Evolutionary conservation across 345 rosid species (phyloP), one percentile per base, ranked within the genome.

Genomic region (Jatropha curcas): DNA sequence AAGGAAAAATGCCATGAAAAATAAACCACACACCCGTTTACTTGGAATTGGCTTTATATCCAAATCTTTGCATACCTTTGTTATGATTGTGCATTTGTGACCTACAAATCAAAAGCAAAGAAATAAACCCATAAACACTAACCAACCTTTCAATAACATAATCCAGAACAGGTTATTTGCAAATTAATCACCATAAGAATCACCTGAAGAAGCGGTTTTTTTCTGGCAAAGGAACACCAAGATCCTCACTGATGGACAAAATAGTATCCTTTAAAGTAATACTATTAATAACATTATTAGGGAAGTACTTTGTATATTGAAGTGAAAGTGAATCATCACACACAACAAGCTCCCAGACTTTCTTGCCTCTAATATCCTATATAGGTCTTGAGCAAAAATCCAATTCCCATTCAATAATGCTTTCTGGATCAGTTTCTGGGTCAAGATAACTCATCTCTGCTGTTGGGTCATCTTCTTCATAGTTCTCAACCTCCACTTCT

Each of bases 351-450:
- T 94, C 98, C 97, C 98, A 94, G 58, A 89, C 68, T 82, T 90
- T 94, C 81, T 94, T 94, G 68, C 98, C 97, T 70, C 98, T 85
- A 13, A 83, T 78, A 67, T 94, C 98, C 34, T 92, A 89, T 34
- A 94, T 94, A 10, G 97, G 98, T 70, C 97, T 88, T 7, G 98
- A 94, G 84, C 98, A 94, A 67, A 94, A 94, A 79, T 92, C 98
- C 80, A 94, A 65, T 74, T 92, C 94, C 98, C 98, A 94, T 74
- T 89, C 97, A 6, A 84, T 82, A 66, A 94, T 84, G 82, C 93
- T 80, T 41, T 75, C 83, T 0, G 97, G 89, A 62, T 90, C 92
- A 5, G 97, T 85, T 63, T 92, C 90, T 0, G 86, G 86, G 79
- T 92, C 98, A 4, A 94, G 83, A 76, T 89, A 92, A 70, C 93